Conservation (phyloP, 2,329 filamentous ascomycete species). For the Cladobotryum protrusum region DNA sequence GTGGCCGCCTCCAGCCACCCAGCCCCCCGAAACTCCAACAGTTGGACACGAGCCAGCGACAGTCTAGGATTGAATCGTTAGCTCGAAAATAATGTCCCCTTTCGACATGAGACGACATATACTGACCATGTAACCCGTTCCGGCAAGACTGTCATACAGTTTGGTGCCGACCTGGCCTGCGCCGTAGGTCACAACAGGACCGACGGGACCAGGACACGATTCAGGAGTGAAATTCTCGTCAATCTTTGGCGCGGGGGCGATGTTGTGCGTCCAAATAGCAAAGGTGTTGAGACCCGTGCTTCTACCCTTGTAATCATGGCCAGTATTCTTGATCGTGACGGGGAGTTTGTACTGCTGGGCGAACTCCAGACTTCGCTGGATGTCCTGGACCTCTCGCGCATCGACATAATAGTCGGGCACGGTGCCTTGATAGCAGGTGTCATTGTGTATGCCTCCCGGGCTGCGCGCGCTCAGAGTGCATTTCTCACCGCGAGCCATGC, state of each 20-base stretch:
- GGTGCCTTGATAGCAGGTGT: neutral
- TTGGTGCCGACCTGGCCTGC: too few relatives aligned
- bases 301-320: constrained; percentile 10
- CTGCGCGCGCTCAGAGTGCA: neutral
- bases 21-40: constrained; percentile 23
- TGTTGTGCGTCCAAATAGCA: constrained; percentile 11
- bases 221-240: constrained; percentile 3
- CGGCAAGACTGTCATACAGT: too few relatives aligned
- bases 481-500: constrained; percentile 4
- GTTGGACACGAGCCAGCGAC: constrained; percentile 10
- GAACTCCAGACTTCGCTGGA: constrained; percentile 5
- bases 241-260: constrained; percentile 1
- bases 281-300: constrained; percentile 6
- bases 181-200: too few relatives aligned
- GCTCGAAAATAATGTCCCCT: too few relatives aligned
- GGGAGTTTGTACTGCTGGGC: constrained; percentile 6
- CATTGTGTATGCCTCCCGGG: neutral
- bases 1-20: constrained; percentile 40
- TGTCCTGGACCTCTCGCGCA: neutral
- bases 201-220: too few relatives aligned
- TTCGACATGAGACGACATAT: too few relatives aligned
- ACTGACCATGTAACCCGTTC: too few relatives aligned
- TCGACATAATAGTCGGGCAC: too few relatives aligned
- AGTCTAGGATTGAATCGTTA: neutral
- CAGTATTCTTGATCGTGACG: constrained; percentile 9